Base-by-base conservation (phyloP, 2,329 filamentous ascomycete species). In the Diplodia intermedia region DNA sequence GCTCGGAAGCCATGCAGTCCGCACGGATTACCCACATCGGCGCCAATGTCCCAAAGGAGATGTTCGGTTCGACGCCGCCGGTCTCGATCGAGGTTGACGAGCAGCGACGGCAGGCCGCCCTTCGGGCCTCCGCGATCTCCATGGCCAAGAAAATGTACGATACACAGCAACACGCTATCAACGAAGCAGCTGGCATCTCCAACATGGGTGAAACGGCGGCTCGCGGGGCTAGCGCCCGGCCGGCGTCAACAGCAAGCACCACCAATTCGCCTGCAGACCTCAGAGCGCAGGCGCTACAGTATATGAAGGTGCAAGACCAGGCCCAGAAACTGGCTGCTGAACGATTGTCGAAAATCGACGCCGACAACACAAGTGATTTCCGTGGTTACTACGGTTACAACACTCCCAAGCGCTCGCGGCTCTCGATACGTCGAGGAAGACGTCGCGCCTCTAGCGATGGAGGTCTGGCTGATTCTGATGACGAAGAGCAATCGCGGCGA, bases 121-220 rank as follows among this genome's bases (percentile, higher is more conserved):
- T 97, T 2, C 90, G 90, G 71, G 92, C 93, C 36, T 94, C 93
- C 23, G 93, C 94, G 2, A 83, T 97, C 3, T 92, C 91, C 12
- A 97, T 97, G 93, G 93, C 94, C 7, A 91, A 90, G 79, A 88
- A 90, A 72, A 94, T 97, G 89, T 97, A 93, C 75, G 86, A 83
- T 12, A 83, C 87, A 40, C 89, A 93, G 72, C 88, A 92, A 70
- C 86, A 85, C 69, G 85, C 85, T 69, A 82, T 86, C 1, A 86
- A 88, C 7, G 82, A 84, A 38, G 73, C 72, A 47, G 61, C 74
- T 26, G 69, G 79, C 82, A 36, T 81, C 82, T 65, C 66, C 38
- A 75, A 73, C 26, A 70, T 73, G 33, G 78, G 77, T 68, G 77
- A 71, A 65, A 77, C 72, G 14, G 78, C 77, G 40, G 78, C 77